Conservation (phyloP, 805 yeast species). For the Priceomyces fermenticarens region DNA sequence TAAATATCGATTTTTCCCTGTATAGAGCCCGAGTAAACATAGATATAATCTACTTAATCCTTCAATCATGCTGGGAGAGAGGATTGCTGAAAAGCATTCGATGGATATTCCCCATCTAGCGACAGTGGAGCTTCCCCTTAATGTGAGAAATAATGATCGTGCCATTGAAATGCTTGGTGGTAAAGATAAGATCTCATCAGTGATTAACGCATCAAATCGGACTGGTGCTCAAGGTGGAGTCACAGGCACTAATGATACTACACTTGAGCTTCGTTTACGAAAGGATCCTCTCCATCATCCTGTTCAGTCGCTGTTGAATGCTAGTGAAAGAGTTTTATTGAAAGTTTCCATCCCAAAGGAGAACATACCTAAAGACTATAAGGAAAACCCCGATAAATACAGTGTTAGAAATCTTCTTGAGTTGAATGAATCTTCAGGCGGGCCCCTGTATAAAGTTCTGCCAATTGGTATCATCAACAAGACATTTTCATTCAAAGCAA, state of each 20-base stretch:
- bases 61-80: slow-evolving; percentile 4
- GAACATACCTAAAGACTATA: slow-evolving; percentile 37
- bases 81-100: slow-evolving; percentile 51
- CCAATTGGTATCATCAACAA: slow-evolving; percentile 69
- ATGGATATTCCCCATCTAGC: slow-evolving; percentile 73
- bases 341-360: slow-evolving; percentile 61
- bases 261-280: slow-evolving; percentile 40
- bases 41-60: neutral
- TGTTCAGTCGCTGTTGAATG: slow-evolving; percentile 49
- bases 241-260: slow-evolving; percentile 27
- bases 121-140: slow-evolving; percentile 76
- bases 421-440: slow-evolving; percentile 24
- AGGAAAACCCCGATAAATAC: slow-evolving; percentile 28
- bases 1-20: neutral
- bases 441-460: slow-evolving; percentile 37
- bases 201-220: slow-evolving; percentile 34
- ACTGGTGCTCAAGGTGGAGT: slow-evolving; percentile 14
- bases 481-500: slow-evolving; percentile 74
- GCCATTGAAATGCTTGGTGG: slow-evolving; percentile 78
- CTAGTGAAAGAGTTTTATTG: slow-evolving; percentile 56
- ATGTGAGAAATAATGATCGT: slow-evolving; percentile 56
- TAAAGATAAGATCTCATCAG: slow-evolving; percentile 34
- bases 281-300: slow-evolving; percentile 58
- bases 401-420: slow-evolving; percentile 40
- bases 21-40: neutral